Base-by-base conservation (phyloP, 1,284 basidiomycete species). In the Paramarasmius palmivorus region DNA sequence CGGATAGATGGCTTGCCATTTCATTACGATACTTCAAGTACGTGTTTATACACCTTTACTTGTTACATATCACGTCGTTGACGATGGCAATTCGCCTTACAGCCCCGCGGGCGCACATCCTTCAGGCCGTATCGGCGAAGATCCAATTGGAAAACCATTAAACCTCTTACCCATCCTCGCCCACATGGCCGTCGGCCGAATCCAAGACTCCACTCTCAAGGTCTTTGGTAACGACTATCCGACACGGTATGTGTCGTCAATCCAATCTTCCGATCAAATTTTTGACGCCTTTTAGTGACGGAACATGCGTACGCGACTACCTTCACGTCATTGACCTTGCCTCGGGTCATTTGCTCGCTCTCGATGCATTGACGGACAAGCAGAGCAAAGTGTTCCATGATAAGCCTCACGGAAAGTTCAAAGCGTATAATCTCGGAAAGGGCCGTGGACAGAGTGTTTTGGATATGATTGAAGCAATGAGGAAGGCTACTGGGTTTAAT, bases 191-290 rank as follows among this genome's bases (percentile, higher is more conserved):
- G 78, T 95, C 51, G 97, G 97, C 39, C 88, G 94, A 59, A 85
- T 95, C 64, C 84, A 89, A 60, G 86, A 91, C 56, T 74, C 84
- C 8, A 86, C 83, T 6, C 77, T 99, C 54, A 91, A 95, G 68
- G 92, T 99, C 12, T 99, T 98, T 68, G 97, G 97, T 47, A 93
- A 97, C 68, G 95, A 99, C 73, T 99, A 98, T 72, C 95, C 95
- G 25, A 99, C 96, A 2, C 86, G 84, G 90, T 92, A 62, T 64
- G 88, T 71, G 15, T 38, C 29, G 7, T 2, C 15, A 20, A 49
- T 22, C 17, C 29, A 2, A 10, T 4, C 0, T 25, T 14, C 17
- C 40, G 34, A 15, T 34, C 9, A 29, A 17, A 20, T 8, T 15
- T 58, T 19, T 56, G 54, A 61, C 52, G 61, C 50, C n/a, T 20